Percentiles rank a stretch among this genome's conserved stretches.
These are phyloP conservation scores for Globisporangium megalacanthum DNA, from an alignment of 352 stramenopile species.

Conservation along the genomic window DNA sequence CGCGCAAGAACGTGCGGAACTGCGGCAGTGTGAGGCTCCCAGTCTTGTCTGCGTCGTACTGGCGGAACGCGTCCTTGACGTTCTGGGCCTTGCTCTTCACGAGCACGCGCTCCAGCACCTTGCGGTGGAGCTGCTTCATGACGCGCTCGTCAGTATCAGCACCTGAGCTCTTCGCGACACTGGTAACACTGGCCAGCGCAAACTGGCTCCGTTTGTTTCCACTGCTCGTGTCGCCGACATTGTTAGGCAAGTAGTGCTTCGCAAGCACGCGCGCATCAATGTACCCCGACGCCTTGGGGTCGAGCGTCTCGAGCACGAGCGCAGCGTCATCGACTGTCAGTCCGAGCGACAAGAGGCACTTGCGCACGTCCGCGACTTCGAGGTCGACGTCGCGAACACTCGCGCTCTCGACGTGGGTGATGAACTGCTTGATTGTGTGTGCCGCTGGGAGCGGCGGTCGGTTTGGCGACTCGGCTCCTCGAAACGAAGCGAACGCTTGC, in stretches of 20 bases:
- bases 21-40: slow-evolving; percentile 40
- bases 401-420: slow-evolving; percentile 15
- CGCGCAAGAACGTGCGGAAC: slow-evolving; percentile 44
- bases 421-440: slow-evolving; percentile 23
- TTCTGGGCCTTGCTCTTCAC: slow-evolving; percentile 45
- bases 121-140: slow-evolving; percentile 45
- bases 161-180: background rate
- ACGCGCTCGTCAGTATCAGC: slow-evolving; percentile 4
- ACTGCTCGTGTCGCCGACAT: slow-evolving; percentile 2
- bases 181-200: background rate
- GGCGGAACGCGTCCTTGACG: slow-evolving; percentile 61
- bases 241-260: slow-evolving; percentile 20
- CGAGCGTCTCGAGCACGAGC: slow-evolving; percentile 24
- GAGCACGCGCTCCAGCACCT: slow-evolving; percentile 50
- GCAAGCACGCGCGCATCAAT: slow-evolving; percentile 18
- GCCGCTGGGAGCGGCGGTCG: slow-evolving; percentile 16
- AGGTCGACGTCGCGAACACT: slow-evolving; percentile 11
- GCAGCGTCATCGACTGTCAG: slow-evolving; percentile 21
- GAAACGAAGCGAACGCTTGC: slow-evolving; percentile 23
- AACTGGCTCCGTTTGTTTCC: slow-evolving; percentile 1
- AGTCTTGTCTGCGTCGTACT: slow-evolving; percentile 45
- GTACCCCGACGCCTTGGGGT: slow-evolving; percentile 11
- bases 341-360: slow-evolving; percentile 33
- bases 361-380: slow-evolving; percentile 22
- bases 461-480: background rate